A percentile compares a stretch with the other conserved stretches of the same genome.
phyloP scores from a whole-genome alignment of 306 rosid species.

The Hippophae tibetana region DNA sequence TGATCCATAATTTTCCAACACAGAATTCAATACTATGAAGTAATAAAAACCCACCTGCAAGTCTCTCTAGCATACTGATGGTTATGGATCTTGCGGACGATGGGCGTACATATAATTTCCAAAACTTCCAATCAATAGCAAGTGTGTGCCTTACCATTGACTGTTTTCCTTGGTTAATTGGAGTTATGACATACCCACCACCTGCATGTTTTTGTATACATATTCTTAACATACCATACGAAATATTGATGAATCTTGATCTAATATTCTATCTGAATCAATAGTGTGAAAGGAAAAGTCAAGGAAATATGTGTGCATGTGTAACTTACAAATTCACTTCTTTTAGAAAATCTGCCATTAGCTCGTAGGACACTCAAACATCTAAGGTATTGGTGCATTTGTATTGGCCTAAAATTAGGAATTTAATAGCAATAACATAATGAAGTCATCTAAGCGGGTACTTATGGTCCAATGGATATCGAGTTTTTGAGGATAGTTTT shows the following conservation, averaged over 20 bases:
- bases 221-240: background rate
- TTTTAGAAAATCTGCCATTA: too few relatives aligned
- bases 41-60: constrained; percentile 46
- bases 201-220: constrained; percentile 30
- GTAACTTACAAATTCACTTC: too few relatives aligned
- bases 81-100: constrained; percentile 59
- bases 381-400: too few relatives aligned
- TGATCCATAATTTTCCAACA: too few relatives aligned
- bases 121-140: constrained; percentile 82
- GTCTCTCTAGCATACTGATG: constrained; percentile 67
- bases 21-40: constrained; percentile 5
- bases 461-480: too few relatives aligned
- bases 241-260: background rate
- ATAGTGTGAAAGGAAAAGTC: too few relatives aligned
- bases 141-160: constrained; percentile 86
- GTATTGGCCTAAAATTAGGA: too few relatives aligned
- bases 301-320: too few relatives aligned
- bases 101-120: constrained; percentile 63
- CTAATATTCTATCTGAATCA: background rate
- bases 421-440: too few relatives aligned
- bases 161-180: constrained; percentile 57
- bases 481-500: too few relatives aligned
- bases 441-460: too few relatives aligned
- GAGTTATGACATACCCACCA: constrained; percentile 85
- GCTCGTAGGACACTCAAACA: too few relatives aligned